Percentiles rank a stretch among this genome's conserved stretches.
Evolutionary conservation across 2,329 filamentous ascomycete species (phyloP).

Genomic region (Fusarium xylarioides): DNA sequence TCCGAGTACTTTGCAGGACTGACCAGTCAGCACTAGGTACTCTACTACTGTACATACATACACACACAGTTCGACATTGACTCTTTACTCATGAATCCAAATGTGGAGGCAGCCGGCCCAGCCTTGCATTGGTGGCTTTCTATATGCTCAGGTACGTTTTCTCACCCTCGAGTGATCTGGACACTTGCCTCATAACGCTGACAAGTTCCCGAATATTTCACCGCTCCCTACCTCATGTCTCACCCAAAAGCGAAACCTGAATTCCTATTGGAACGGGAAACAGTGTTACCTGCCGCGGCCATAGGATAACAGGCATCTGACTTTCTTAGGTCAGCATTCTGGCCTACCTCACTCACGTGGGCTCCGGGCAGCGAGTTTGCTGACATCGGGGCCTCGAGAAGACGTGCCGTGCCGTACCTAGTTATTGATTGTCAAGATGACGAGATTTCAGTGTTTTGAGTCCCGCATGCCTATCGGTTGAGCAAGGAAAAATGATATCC

Average conservation of each 20-base stretch:
- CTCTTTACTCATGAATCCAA: conserved; percentile 5
- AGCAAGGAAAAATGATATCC: neutral
- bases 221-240: conserved; percentile 28
- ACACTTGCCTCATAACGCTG: conserved; percentile 21
- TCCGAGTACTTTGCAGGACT: neutral
- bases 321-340: conserved; percentile 22
- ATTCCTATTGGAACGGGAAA: conserved; percentile 17
- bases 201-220: conserved; percentile 28
- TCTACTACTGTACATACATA: neutral
- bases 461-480: neutral
- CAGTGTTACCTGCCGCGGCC: conserved; percentile 31
- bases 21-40: conserved; percentile 7
- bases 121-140: conserved; percentile 21
- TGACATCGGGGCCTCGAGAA: conserved; percentile 36
- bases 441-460: neutral
- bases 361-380: conserved; percentile 27
- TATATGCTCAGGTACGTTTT: conserved; percentile 4
- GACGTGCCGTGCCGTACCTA: neutral
- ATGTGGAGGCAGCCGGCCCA: conserved; percentile 36
- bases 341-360: conserved; percentile 32
- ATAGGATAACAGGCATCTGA: conserved; percentile 11
- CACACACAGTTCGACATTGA: neutral
- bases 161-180: conserved; percentile 15
- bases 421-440: neutral
- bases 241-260: neutral